phyloP scores from a whole-genome alignment of 179 eudicot genomes.

The Beta macrorhiza region DNA sequence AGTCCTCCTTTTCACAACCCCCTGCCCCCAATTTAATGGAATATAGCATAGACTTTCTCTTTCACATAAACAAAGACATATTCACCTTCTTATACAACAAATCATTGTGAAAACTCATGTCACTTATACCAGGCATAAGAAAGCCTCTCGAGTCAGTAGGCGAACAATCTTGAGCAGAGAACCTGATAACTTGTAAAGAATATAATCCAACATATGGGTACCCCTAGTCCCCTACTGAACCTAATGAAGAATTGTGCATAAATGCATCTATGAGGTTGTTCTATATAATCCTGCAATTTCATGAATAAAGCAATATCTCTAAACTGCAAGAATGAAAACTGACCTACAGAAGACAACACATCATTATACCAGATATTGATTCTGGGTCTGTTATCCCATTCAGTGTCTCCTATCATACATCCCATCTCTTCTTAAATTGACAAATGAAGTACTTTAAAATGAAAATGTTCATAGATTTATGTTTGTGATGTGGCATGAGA shows the following conservation, averaged over 20 bases:
- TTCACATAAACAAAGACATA: background rate
- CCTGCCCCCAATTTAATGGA: background rate
- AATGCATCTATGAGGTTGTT: too few species aligned
- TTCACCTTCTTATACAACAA: background rate
- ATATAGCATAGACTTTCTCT: too few species aligned
- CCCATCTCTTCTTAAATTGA: background rate
- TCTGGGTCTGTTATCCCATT: background rate
- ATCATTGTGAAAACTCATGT: background rate
- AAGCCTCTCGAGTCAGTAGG: background rate
- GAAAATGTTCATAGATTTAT: too few species aligned
- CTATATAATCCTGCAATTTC: background rate
- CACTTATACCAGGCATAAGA: background rate
- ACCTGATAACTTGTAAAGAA: too few species aligned
- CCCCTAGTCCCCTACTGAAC: too few species aligned
- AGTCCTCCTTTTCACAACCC: background rate
- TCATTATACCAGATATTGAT: background rate
- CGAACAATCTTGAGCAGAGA: background rate
- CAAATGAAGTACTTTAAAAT: too few species aligned
- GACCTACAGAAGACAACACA: background rate
- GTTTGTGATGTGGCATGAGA: background rate
- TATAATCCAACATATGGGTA: too few species aligned
- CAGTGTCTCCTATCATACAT: background rate
- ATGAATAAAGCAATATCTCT: background rate
- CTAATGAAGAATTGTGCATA: too few species aligned
- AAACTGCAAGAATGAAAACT: background rate